These are phyloP conservation scores for Colletotrichum sansevieriae DNA, from an alignment of 2,329 filamentous ascomycete genomes.

Conservation along the genomic window DNA sequence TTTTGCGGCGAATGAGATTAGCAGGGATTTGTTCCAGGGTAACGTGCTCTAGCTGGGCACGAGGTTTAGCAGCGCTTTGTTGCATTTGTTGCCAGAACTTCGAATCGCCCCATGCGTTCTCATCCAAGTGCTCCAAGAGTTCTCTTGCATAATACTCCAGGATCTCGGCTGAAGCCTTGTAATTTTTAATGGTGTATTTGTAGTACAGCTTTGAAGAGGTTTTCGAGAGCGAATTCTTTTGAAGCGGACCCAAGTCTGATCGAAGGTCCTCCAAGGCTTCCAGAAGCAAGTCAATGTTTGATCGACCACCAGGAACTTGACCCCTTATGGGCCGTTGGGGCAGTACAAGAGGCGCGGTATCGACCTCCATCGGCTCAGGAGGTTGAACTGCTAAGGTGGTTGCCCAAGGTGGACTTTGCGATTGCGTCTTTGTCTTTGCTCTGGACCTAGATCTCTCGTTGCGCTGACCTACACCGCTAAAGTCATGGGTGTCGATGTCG, in stretches of 20 bases:
- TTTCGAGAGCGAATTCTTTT: constrained; percentile 41
- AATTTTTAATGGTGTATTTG: constrained; percentile 53
- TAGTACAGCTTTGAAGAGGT: constrained; percentile 52
- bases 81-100: constrained; percentile 49
- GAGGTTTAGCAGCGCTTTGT: constrained; percentile 38
- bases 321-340: background rate
- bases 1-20: constrained; percentile 16
- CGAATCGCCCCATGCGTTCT: constrained; percentile 48
- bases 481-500: constrained; percentile 22
- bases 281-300: constrained; percentile 31
- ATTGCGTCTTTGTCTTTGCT: constrained; percentile 33
- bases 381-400: no score
- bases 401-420: constrained; percentile 8
- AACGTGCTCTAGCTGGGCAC: constrained; percentile 22
- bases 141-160: constrained; percentile 53
- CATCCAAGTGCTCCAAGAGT: constrained; percentile 44
- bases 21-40: constrained; percentile 21
- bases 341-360: constrained; percentile 4
- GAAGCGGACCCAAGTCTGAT: constrained; percentile 43
- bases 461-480: constrained; percentile 1
- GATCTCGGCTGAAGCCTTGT: constrained; percentile 50
- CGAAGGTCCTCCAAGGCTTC: constrained; percentile 48
- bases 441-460: constrained; percentile 34
- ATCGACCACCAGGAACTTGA: background rate
- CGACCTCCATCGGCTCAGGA: constrained; percentile 38